Conservation (phyloP, 768 basidiomycete genomes). For the Amyloporia xantha region DNA sequence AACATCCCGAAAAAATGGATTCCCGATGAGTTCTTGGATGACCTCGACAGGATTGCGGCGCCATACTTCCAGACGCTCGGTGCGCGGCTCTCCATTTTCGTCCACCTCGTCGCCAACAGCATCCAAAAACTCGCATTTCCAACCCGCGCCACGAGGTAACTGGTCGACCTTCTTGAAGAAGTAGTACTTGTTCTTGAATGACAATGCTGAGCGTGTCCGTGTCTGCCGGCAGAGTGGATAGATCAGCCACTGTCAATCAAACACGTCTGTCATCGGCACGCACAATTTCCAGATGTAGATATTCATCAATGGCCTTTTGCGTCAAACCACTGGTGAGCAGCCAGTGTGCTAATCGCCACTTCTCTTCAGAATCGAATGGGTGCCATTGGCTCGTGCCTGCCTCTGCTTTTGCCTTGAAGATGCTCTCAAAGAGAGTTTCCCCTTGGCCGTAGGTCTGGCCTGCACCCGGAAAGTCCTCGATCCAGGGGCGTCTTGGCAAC, state of each 20-base stretch:
- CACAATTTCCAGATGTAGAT: slow-evolving; percentile 17
- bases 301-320: slow-evolving; percentile 19
- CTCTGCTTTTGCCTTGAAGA: neutral
- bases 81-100: slow-evolving; percentile 16
- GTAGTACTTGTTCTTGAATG: slow-evolving; percentile 13
- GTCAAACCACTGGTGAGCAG: slow-evolving; percentile 9
- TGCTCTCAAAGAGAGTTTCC: neutral
- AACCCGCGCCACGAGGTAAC: slow-evolving; percentile 3
- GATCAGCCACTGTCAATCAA: too few species aligned
- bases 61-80: slow-evolving; percentile 25
- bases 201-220: slow-evolving; percentile 3
- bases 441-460: too few species aligned
- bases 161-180: slow-evolving; percentile 18
- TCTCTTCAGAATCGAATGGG: slow-evolving; percentile 3
- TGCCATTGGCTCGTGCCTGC: neutral
- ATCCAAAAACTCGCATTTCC: slow-evolving; percentile 12
- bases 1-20: slow-evolving; percentile 24
- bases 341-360: slow-evolving; percentile 19
- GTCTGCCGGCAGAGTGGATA: neutral
- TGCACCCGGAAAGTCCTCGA: slow-evolving; percentile 8
- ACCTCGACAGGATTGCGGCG: slow-evolving; percentile 21
- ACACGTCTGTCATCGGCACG: too few species aligned
- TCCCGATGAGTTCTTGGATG: slow-evolving; percentile 29
- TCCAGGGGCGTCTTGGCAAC: slow-evolving; percentile 3
- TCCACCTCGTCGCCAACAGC: slow-evolving; percentile 11